These are phyloP conservation scores for Wickerhamomyces sydowiorum DNA, from an alignment of 805 yeast genomes.

Conservation along the genomic window DNA sequence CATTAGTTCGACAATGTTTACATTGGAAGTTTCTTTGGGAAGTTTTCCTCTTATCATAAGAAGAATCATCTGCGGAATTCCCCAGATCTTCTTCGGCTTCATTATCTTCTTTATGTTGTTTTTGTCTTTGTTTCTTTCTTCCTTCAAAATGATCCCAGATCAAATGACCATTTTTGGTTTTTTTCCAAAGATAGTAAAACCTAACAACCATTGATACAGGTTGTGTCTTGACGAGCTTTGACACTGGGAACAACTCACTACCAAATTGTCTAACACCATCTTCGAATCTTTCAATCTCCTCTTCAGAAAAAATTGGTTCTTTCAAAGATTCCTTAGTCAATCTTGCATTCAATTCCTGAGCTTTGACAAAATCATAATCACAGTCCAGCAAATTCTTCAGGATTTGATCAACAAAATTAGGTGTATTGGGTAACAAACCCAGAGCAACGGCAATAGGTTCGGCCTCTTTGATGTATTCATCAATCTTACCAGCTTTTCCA, in stretches of 20 bases:
- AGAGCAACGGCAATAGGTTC: constrained; percentile 50
- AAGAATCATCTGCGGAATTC: constrained; percentile 58
- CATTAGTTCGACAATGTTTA: constrained; percentile 59
- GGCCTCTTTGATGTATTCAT: constrained; percentile 50
- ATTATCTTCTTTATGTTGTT: constrained; percentile 9
- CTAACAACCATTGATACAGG: constrained; percentile 76
- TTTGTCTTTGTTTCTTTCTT: constrained; percentile 40
- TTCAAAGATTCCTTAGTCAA: constrained; percentile 53
- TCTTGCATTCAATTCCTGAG: constrained; percentile 38
- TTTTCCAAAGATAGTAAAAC: constrained; percentile 89
- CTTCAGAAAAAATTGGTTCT: constrained; percentile 70
- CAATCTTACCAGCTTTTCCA: constrained; percentile 30
- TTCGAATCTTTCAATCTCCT: constrained; percentile 67
- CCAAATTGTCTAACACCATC: constrained; percentile 69
- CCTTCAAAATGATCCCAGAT: constrained; percentile 86
- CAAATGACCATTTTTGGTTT: constrained; percentile 63
- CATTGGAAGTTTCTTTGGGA: constrained; percentile 46
- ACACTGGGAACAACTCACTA: constrained; percentile 72
- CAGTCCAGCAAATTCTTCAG: constrained; percentile 47
- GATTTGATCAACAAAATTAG: constrained; percentile 78
- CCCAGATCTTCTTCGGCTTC: constrained; percentile 19
- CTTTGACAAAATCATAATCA: constrained; percentile 43
- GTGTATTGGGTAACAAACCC: constrained; percentile 54
- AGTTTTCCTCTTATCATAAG: constrained; percentile 54
- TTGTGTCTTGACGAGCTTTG: constrained; percentile 65